Evolutionary conservation across 2,329 filamentous ascomycete species (phyloP), one percentile per base, ranked within the genome.

Genomic region (Incumbomyces lentus): DNA sequence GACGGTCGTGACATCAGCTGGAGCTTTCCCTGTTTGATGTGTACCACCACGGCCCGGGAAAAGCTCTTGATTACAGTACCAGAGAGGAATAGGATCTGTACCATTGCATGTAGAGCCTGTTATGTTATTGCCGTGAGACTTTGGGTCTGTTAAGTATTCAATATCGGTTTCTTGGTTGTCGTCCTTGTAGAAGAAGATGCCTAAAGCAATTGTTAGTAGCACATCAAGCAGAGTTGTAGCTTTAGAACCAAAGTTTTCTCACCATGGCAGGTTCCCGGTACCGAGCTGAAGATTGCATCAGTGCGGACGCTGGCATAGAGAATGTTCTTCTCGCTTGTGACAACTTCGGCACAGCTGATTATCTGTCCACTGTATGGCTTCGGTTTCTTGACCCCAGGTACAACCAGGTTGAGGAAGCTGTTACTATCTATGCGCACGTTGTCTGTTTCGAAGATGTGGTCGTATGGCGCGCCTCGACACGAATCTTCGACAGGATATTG

Each of bases 81-180:
- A 52, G 14, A 55, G 40, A 3, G 52, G 53, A 11, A 53, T 50
- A 29, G 50, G 45, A 7, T 35, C 33, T 19, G 41, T 33, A 11
- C 44, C 33, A 17, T 50, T 40, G 14, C 18, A 18, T 13, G 31
- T 16, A 16, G 14, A 11, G 8, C 2, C 11, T 11, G 18, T 16
- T 17, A 44, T 35, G 31, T 47, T 51, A 14, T 53, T 55, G n/a
- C 51, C 49, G 10, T 47, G 34, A n/a, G 55, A 55, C 2, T 30
- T 46, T 19, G 51, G 52, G 44, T 57, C 53, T 18, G 53, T 53
- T 22, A 54, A 26, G 37, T 55, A 57, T 39, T 57, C 55, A 32
- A 53, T 54, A 39, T 55, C 55, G 29, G 40, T 48, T 18, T 57
- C 55, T 34, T 55, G 55, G 17, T 29, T 50, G 41, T 57, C 55